Evolutionary conservation across 129 eudicot genomes (phyloP), one percentile per base, ranked within the genome.

Genomic region (Erigeron canadensis): DNA sequence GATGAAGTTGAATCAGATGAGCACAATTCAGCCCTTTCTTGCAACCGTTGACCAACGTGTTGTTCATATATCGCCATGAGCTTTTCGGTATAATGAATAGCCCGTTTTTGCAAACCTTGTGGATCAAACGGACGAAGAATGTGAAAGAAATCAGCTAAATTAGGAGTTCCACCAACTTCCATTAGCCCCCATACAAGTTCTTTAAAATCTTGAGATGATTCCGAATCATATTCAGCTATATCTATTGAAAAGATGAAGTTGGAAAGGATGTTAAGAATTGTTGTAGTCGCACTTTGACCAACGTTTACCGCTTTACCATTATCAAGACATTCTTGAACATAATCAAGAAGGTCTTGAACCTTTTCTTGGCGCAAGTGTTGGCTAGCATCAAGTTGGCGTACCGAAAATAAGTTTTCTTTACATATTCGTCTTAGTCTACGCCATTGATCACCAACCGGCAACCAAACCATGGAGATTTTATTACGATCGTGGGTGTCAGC

Each of bases 201-300:
- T 67, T 53, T 63, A 22, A 77, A 71, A 8, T 77, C 60, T 43
- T 77, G 77, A 8, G 81, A 71, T n/a, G 81, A 70, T 2, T 12
- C 2, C 2, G 81, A 77, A 62, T 44, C 71, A 43, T 77, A 55
- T 15, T 53, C 51, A 7, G 77, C 77, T 55, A 77, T 22, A 77
- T 70, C 77, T 44, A 41, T 34, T 7, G 81, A 77, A 43, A 77
- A 77, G n/a, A 77, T 70, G 67, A 77, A 77, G 77, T 77, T 77
- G 5, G 81, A 77, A 13, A 77, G 76, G 8, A 77, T 23, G 60
- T 77, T 77, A 37, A 77, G 81, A 4, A 77, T 53, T 23, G 81
- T 77, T 8, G 72, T 71, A 2, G 65, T 12, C 12, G 77, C 81
- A 42, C 18, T 76, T 76, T 76, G 68, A 67, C 80, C 80, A 11